These are phyloP conservation scores for Populus hybrid DNA, from an alignment of 441 rosid species.

Conservation along the genomic window DNA sequence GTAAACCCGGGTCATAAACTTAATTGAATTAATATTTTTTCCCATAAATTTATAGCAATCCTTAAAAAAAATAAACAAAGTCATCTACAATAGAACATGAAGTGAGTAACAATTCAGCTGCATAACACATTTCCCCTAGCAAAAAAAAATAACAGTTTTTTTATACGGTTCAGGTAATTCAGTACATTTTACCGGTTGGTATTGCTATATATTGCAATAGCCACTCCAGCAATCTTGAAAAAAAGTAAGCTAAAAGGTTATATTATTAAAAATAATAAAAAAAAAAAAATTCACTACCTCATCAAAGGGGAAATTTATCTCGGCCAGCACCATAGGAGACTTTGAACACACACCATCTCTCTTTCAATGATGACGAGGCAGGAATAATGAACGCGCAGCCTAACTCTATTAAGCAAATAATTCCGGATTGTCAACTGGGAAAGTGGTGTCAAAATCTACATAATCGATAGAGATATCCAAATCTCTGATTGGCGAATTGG, in stretches of 20 bases:
- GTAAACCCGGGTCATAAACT: no score
- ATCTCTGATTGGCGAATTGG: constrained; percentile 36
- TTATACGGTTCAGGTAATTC: no score
- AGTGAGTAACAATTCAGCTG: no score
- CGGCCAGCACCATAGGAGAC: background rate
- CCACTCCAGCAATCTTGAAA: background rate
- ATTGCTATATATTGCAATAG: no score
- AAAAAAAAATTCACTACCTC: background rate
- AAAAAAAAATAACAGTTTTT: no score
- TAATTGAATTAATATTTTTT: no score
- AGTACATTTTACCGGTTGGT: background rate
- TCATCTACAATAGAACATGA: no score
- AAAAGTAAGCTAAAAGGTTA: background rate
- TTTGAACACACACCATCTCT: background rate
- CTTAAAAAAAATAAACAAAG: no score
- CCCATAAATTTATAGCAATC: no score
- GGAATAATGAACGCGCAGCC: background rate
- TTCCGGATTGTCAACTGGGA: constrained; percentile 34
- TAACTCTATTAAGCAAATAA: constrained; percentile 26
- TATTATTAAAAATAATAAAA: no score
- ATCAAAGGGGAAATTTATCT: constrained; percentile 7
- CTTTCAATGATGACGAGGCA: background rate
- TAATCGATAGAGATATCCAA: constrained; percentile 35
- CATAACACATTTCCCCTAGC: no score
- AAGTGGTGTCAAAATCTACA: constrained; percentile 33